Percentiles rank a stretch among this genome's conserved stretches.
phyloP scores from a whole-genome alignment of 306 rosid genomes.

The Alnus rubra region DNA sequence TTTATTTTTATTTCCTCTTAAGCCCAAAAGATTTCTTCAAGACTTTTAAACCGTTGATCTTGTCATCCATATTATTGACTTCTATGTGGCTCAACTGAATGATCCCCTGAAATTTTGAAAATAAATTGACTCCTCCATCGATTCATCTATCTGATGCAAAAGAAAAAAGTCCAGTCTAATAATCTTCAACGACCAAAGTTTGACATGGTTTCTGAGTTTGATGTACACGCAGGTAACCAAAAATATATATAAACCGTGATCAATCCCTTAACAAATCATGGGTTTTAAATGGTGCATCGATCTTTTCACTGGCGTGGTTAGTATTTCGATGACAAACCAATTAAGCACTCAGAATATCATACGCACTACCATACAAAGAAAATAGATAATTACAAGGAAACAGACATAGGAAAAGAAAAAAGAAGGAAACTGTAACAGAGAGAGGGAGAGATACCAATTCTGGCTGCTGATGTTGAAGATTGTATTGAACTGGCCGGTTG shows the following conservation, averaged over 20 bases:
- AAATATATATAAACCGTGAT: background rate
- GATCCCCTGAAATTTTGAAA: no score
- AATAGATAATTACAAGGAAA: background rate
- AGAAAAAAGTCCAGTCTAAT: no score
- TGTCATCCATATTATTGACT: no score
- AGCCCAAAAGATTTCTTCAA: no score
- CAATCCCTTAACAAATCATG: background rate
- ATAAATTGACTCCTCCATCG: no score
- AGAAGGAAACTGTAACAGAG: background rate
- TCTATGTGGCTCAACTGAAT: no score
- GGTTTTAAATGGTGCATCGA: background rate
- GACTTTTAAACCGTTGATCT: no score
- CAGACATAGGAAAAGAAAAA: background rate
- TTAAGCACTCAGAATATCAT: background rate
- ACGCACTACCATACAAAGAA: background rate
- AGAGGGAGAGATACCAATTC: background rate
- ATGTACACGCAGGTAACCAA: background rate
- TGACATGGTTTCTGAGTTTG: background rate
- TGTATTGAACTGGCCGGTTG: background rate
- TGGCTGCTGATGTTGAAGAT: background rate
- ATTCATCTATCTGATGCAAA: no score
- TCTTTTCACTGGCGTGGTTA: background rate
- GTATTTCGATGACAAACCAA: background rate
- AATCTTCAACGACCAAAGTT: background rate
- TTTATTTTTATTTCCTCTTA: no score